These are phyloP conservation scores for Helichrysum umbraculigerum DNA, from an alignment of 129 eudicot genomes.

Conservation along the genomic window DNA sequence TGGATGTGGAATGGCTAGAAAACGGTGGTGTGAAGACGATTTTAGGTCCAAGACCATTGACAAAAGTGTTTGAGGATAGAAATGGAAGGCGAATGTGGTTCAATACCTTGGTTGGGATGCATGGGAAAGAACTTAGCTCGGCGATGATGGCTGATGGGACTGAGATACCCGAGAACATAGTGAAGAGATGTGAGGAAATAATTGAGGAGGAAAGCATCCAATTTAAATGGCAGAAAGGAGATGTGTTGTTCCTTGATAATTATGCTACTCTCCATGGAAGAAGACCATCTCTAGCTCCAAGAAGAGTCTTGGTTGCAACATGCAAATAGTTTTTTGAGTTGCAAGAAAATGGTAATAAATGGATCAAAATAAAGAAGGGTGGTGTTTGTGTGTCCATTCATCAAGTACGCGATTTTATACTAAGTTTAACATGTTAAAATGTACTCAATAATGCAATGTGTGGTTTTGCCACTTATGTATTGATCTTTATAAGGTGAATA, in stretches of 20 bases:
- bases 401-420: not conserved
- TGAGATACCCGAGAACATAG: constrained; percentile 55
- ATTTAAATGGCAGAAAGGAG: constrained; percentile 77
- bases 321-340: constrained; percentile 41
- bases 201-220: constrained; percentile 82
- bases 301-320: constrained; percentile 64
- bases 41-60: constrained; percentile 53
- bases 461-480: not conserved
- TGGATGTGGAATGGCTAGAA: constrained; percentile 77
- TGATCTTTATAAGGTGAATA: not conserved
- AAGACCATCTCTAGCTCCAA: constrained; percentile 69
- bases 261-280: constrained; percentile 73
- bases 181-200: constrained; percentile 55
- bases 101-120: constrained; percentile 78
- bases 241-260: constrained; percentile 66
- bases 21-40: constrained; percentile 65
- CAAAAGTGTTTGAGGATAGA: constrained; percentile 69
- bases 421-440: not conserved
- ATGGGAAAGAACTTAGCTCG: constrained; percentile 72
- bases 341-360: not conserved
- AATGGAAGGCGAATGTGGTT: constrained; percentile 84
- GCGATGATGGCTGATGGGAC: constrained; percentile 75
- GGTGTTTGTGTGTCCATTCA: not conserved
- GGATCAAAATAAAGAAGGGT: constrained; percentile 11
- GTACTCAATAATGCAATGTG: not conserved